These are phyloP conservation scores for Trametes elegans DNA, from an alignment of 768 basidiomycete species.

Conservation along the genomic window DNA sequence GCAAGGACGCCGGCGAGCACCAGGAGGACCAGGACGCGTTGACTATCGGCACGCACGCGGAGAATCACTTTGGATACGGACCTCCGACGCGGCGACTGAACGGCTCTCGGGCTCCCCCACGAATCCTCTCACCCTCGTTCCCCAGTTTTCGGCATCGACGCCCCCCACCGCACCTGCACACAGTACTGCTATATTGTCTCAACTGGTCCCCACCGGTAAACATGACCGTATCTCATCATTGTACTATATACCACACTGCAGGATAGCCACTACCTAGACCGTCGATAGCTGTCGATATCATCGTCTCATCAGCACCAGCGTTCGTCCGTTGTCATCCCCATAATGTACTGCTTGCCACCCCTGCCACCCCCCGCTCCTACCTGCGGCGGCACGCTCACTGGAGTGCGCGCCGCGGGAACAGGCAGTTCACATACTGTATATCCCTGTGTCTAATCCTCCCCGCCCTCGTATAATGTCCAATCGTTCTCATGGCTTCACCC, in stretches of 20 bases:
- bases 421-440: conserved; percentile 7
- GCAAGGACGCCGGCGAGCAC: too few relatives aligned
- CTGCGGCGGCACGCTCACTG: background rate
- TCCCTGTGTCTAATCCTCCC: background rate
- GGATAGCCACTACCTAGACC: conserved; percentile 4
- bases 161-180: background rate
- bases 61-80: too few relatives aligned
- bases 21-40: too few relatives aligned
- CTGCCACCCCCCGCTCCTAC: background rate
- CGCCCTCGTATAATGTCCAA: background rate
- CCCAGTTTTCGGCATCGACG: background rate
- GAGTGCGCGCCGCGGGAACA: too few relatives aligned
- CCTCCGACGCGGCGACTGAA: background rate
- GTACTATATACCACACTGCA: conserved; percentile 1
- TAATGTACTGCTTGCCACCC: conserved; percentile 1
- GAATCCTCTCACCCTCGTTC: background rate
- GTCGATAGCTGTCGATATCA: conserved; percentile 12
- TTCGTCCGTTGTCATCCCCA: background rate
- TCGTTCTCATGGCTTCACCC: background rate
- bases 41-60: too few relatives aligned
- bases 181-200: background rate
- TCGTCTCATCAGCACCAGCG: background rate
- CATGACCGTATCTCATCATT: background rate
- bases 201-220: background rate
- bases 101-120: background rate